Base-by-base conservation (phyloP, 345 rosid species). In the Noccaea bulbosa region DNA sequence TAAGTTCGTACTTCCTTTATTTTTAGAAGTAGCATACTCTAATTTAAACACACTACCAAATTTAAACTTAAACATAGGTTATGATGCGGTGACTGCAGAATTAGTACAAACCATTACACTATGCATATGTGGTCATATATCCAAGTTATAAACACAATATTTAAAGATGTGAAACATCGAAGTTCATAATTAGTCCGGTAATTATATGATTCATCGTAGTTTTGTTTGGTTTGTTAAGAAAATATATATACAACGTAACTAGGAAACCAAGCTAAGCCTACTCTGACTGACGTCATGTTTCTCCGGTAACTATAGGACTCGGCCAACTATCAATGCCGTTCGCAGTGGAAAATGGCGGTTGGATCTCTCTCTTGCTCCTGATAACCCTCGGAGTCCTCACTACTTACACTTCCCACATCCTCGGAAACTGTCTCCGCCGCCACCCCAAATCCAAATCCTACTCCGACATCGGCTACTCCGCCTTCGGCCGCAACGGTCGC, bases 271-370 rank as follows among this genome's bases (percentile, higher is more conserved):
- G 5, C 14, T 9, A 37, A 33, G 67, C 17, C 5, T 34, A 66
- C 51, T 60, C 52, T 70, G 52, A 70, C 51, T 70, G 52, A 70
- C 60, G 59, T 70, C 5, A 60, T 30, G 43, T 15, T 59, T 60
- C 14, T 9, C 53, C 52, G 32, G 39, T 57, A 11, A 53, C 12
- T 8, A 30, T 78, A 90, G 96, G 96, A 33, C 86, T 90, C 5
- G 92, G 94, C 24, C 94, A 88, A 71, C 67, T 90, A 38, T 88
- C 94, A n/a, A 80, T 88, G 55, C 88, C 97, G 11, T 86, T 85
- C 69, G 97, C 89, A 11, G 74, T 84, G 41, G 88, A 85, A 75
- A 84, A 61, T 33, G 92, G 92, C 38, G 92, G 97, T 0, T 90
- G 97, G 94, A 69, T 80, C 12, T 85, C 97, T 12, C 76, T 72